phyloP scores from a whole-genome alignment of 148 eudicot species.

The Rhododendron kiyosumense region DNA sequence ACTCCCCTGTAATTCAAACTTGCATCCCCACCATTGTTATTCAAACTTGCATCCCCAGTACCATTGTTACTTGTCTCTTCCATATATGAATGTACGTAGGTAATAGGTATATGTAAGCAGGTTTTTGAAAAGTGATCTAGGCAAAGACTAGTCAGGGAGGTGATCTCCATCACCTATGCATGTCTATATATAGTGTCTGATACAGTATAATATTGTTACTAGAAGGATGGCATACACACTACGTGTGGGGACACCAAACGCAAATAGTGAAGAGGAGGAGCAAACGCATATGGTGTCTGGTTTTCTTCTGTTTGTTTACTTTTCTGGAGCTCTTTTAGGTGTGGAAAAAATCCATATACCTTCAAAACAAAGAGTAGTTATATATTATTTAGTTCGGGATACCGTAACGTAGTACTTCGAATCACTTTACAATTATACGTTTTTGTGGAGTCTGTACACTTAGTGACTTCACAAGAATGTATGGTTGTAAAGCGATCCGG shows the following conservation, averaged over 20 bases:
- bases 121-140: neutral
- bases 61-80: neutral
- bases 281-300: too few species aligned
- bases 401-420: too few species aligned
- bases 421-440: too few species aligned
- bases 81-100: neutral
- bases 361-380: too few species aligned
- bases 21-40: neutral
- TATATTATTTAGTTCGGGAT: too few species aligned
- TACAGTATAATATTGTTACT: neutral
- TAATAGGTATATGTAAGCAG: neutral
- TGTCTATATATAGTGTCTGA: conserved; percentile 7
- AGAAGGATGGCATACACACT: neutral
- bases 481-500: too few species aligned
- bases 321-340: too few species aligned
- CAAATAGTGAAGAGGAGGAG: too few species aligned
- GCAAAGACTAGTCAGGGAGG: neutral
- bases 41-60: conserved; percentile 14
- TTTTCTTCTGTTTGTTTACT: too few species aligned
- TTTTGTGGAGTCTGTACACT: too few species aligned
- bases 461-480: too few species aligned
- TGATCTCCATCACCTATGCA: neutral
- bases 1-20: conserved; percentile 15
- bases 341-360: too few species aligned
- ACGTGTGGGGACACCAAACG: neutral